Evolutionary conservation across 495 filamentous ascomycete genomes (phyloP).

Genomic region (Hypoxylon crocopeplum): DNA sequence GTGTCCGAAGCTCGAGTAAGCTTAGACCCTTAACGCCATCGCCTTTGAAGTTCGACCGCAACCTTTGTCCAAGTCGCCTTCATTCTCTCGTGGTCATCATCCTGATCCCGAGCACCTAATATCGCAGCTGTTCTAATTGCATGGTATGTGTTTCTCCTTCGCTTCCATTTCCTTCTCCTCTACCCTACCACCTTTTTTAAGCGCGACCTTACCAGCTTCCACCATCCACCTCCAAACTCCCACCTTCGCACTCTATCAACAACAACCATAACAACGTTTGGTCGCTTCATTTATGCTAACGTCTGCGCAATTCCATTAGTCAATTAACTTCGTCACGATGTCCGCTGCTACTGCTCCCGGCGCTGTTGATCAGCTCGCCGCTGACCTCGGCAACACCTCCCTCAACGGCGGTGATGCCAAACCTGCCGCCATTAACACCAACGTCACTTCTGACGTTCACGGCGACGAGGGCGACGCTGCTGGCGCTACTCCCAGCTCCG

Average conservation of each 20-base stretch:
- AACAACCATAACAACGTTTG: not conserved
- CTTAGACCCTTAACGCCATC: conserved; percentile 12
- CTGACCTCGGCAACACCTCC: conserved; percentile 65
- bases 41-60: conserved; percentile 31
- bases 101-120: conserved; percentile 21
- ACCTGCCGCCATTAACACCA: conserved; percentile 69
- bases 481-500: conserved; percentile 74
- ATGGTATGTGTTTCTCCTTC: conserved; percentile 28
- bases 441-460: conserved; percentile 59
- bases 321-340: conserved; percentile 56
- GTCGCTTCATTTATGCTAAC: conserved; percentile 12
- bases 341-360: conserved; percentile 66
- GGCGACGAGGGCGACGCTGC: conserved; percentile 63
- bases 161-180: no score
- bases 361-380: conserved; percentile 75
- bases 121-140: conserved; percentile 20
- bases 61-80: conserved; percentile 25
- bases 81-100: conserved; percentile 26
- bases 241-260: not conserved
- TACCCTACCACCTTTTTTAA: no score
- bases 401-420: conserved; percentile 69
- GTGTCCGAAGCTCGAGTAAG: conserved; percentile 30
- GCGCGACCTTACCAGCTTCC: no score
- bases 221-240: not conserved
- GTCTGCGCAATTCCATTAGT: not conserved